Evolutionary conservation across 768 basidiomycete species (phyloP), one percentile per base, ranked within the genome.

Genomic region (Pleurotus cornucopiae): DNA sequence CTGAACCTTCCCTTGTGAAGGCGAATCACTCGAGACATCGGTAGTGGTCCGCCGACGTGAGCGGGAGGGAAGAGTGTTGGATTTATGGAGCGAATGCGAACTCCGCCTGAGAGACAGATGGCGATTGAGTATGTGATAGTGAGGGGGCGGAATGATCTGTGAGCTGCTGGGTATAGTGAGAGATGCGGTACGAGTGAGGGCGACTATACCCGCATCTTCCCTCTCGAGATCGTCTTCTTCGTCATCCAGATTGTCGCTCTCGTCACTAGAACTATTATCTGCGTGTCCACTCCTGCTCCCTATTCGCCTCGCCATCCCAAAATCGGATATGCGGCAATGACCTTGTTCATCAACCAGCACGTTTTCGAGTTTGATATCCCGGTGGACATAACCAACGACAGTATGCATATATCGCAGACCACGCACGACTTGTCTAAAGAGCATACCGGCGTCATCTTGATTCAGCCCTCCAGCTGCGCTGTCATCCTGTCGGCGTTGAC

Each of bases 341-440:
- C 91, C 89, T 76, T 82, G 84, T 67, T 91, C 89, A 68, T 95
- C 92, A 53, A 95, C 86, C 43, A 98, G 82, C 48, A 98, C 85
- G 73, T 99, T 99, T 73, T 98, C 97, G 57, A 97, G 82, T 75
- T 99, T 99, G 69, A 99, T 76, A 72, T 99, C 97, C 63, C 94
- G 83, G 73, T 99, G 96, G 54, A 95, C 88, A 62, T 88, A 82
- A 6, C 79, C 71, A 23, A 84, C 87, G 41, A 82, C 80, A 57
- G 87, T 82, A 68, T 96, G 93, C 66, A 96, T 70, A 72, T 94
- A 94, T 52, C 84, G 80, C 65, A 94, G 70, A 16, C 90, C 92
- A 54, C 87, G 76, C 49, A 91, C 89, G 61, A 95, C 80, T 75
- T 95, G 91, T 54, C 86, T 79, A 66, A 94, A 92, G 81, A 92